Evolutionary conservation across 176 grass and related monocot genomes (phyloP), one percentile per base, ranked within the genome.

Genomic region (Bonia amplexicaulis): DNA sequence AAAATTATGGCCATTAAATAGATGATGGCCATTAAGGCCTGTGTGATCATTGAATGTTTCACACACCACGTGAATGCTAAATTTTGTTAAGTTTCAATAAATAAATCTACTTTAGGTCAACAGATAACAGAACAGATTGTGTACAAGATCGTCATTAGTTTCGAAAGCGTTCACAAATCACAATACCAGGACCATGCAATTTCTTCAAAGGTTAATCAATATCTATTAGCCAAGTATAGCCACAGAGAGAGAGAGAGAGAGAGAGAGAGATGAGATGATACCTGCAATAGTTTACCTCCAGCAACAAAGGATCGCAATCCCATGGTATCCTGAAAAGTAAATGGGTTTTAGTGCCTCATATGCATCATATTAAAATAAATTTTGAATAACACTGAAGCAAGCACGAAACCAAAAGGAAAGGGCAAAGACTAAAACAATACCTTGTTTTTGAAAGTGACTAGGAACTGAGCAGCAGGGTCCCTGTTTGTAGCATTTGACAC

Each of bases 211-310:
- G 22, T 72, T n/a, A 57, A 57, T 53, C 51, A 17, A 19, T 17
- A 53, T 16, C 51, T 53, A 53, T 2, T 17, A 57, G 53, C 6
- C 53, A 57, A 57, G 7, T 57, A 57, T 22, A 55, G 17, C 6
- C 52, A 19, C 6, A 20, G 31, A 3, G 31, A 53, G 12, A 15
- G 12, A 49, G 2, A 33, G 2, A 33, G 31, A 33, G 31, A 3
- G 31, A 3, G 35, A 5, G 35, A 33, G 35, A 37, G 48, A 55
- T 20, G 27, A 44, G 14, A 46, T 87, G 58, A 71, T 77, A 98
- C 96, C 93, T 98, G 96, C 74, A 98, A 85, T 60, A 98, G 85
- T 94, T 93, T 98, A 31, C 96, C 96, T 66, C 91, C 91, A 84
- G 93, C 88, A 83, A 92, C 86, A 68, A 98, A 98, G 85, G 96